Evolutionary conservation across 1,284 basidiomycete genomes (phyloP).

Genomic region (Apiotrichum mycotoxinovorans): DNA sequence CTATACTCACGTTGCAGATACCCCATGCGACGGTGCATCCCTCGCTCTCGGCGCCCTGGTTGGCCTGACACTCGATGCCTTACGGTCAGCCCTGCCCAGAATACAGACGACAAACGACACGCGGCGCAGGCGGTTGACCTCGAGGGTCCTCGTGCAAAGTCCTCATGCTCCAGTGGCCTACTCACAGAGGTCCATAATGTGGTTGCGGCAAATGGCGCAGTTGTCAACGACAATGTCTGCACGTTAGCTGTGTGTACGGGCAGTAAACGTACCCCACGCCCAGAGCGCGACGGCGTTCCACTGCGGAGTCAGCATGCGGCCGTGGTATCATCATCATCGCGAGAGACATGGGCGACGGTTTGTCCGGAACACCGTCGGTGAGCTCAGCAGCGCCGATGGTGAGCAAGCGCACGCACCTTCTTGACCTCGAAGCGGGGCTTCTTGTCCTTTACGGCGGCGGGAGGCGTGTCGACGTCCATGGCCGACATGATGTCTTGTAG

Average conservation of each 20-base stretch:
- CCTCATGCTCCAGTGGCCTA: conserved; percentile 15
- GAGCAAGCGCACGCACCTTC: conserved; percentile 61
- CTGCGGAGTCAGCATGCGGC: conserved; percentile 51
- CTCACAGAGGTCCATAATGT: conserved; percentile 98
- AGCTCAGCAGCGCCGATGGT: no score
- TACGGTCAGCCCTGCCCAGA: background rate
- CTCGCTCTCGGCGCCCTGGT: conserved; percentile 93
- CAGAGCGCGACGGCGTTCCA: conserved; percentile 95
- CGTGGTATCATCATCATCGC: background rate
- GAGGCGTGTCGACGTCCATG: conserved; percentile 54
- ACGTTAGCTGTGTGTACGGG: conserved; percentile 15
- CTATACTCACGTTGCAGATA: conserved; percentile 81
- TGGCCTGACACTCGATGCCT: conserved; percentile 99
- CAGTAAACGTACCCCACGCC: conserved; percentile 75
- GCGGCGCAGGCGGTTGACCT: conserved; percentile 40
- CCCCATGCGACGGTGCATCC: conserved; percentile 99
- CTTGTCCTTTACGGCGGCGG: conserved; percentile 51
- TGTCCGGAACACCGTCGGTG: no score
- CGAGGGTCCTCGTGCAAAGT: background rate
- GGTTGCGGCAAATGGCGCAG: conserved; percentile 92
- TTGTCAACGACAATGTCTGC: conserved; percentile 92
- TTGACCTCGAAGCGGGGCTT: conserved; percentile 85
- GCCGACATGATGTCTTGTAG: conserved; percentile 11
- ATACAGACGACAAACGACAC: conserved; percentile 37
- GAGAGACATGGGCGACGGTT: conserved; percentile 3